Percentiles rank a stretch among this genome's conserved stretches.
Evolutionary conservation across 148 eudicot genomes (phyloP).

Genomic region (Camellia sinensis): DNA sequence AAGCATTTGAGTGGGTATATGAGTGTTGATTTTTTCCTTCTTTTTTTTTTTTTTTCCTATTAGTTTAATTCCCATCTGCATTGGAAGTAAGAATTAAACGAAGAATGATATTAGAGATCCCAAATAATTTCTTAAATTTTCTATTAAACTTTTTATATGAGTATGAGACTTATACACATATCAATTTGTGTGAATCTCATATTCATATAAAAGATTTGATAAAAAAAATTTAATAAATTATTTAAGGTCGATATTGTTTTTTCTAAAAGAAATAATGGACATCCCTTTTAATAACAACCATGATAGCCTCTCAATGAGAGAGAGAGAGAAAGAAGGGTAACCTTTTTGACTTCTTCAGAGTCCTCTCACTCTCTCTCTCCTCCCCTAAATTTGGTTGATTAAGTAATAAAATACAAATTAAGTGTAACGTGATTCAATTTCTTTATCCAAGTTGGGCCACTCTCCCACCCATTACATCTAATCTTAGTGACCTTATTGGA

Average conservation of each 20-base stretch:
- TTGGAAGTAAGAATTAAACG: constrained; percentile 3
- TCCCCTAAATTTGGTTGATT: not conserved
- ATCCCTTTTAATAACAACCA: constrained; percentile 15
- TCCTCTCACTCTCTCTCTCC: not conserved
- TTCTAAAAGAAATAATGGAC: constrained; percentile 4
- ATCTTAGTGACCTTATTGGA: not conserved
- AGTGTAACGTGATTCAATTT: no score
- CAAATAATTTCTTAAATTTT: no score
- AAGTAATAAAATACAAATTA: no score
- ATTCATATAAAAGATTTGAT: no score
- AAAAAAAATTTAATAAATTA: no score
- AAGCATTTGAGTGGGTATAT: constrained; percentile 1
- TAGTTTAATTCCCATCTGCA: not conserved
- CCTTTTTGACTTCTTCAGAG: constrained; percentile 1
- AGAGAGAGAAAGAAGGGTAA: not conserved
- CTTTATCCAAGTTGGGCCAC: not conserved
- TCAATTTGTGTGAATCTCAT: no score
- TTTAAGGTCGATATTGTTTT: no score
- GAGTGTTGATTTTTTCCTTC: not conserved
- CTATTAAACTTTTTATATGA: no score
- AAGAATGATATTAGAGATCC: no score
- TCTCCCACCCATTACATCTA: not conserved
- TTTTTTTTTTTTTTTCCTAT: not conserved
- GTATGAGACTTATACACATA: no score
- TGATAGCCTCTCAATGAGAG: constrained; percentile 11